phyloP scores from a whole-genome alignment of 768 basidiomycete genomes.

The Crucibulum laeve region DNA sequence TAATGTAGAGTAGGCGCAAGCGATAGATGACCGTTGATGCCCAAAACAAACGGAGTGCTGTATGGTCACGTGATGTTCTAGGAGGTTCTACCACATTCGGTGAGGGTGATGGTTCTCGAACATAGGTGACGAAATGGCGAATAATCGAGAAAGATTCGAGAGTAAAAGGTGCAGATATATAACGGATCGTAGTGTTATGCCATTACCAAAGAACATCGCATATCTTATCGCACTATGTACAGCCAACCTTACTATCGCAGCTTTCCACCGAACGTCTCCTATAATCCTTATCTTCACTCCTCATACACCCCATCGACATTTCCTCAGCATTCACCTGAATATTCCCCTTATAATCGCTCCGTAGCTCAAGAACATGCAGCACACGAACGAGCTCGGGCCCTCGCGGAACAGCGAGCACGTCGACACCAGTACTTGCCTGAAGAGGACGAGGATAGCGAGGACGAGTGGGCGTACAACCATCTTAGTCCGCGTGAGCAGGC shows the following conservation, averaged over 20 bases:
- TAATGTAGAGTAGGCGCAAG: no score
- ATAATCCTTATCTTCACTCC: constrained; percentile 21
- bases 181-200: constrained; percentile 1
- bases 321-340: not conserved
- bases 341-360: not conserved
- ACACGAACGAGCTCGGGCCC: constrained; percentile 16
- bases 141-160: constrained; percentile 1
- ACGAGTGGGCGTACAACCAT: constrained; percentile 21
- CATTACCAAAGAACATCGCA: not conserved
- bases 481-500: constrained; percentile 25
- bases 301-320: constrained; percentile 13
- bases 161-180: constrained; percentile 6
- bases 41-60: no score
- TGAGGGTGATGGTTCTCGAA: constrained; percentile 13
- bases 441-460: constrained; percentile 27
- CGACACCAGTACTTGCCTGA: constrained; percentile 37
- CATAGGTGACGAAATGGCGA: constrained; percentile 8
- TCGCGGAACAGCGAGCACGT: constrained; percentile 29
- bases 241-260: constrained; percentile 18
- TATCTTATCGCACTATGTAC: constrained; percentile 14
- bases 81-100: constrained; percentile 15
- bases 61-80: constrained; percentile 9
- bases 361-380: not conserved
- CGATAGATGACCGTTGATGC: no score
- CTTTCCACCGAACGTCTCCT: constrained; percentile 14